Evolutionary conservation across 441 rosid genomes (phyloP), one percentile per base, ranked within the genome.

Genomic region (Jatropha podagrica): DNA sequence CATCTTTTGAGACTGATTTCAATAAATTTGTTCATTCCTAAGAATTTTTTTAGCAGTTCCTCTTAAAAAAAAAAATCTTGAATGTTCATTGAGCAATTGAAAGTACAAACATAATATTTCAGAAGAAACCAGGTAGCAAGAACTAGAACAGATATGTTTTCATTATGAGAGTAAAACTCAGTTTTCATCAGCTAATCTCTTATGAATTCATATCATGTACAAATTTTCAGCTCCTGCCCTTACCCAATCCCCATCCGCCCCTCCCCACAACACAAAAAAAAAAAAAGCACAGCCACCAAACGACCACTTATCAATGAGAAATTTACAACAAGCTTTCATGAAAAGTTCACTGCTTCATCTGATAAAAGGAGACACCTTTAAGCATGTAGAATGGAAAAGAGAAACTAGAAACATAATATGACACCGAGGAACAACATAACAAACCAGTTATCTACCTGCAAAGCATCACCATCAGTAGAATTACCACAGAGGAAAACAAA

Each of bases 401-500:
- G 79, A 63, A 71, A 54, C 68, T 48, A 38, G 32, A 41, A 60
- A 60, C 51, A 75, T 73, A 72, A 65, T 52, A 74, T 13, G 58
- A 64, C 52, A 11, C 44, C 27, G 69, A 52, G 54, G 49, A 51
- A 48, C 37, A 56, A 40, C 13, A 73, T 69, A 56, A 68, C 67
- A 73, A 77, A 80, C 68, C 44, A 64, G 54, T 9, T 56, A 42
- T 65, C 56, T 88, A 96, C 99, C 99, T 92, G 93, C 77, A 96
- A 81, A 78, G 90, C 87, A 80, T 88, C 87, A 76, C 91, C 89
- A 81, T 88, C 90, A 7, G 96, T 85, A 67, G 97, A 90, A 82
- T 94, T 94, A 75, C 98, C 97, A 74, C 89, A 86, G 76, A 96
- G 83, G 83, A 94, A 96, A 77, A 85, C 86, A 83, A 96, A 93